Base-by-base conservation (phyloP, 768 basidiomycete genomes). In the Podaxis sp. region DNA sequence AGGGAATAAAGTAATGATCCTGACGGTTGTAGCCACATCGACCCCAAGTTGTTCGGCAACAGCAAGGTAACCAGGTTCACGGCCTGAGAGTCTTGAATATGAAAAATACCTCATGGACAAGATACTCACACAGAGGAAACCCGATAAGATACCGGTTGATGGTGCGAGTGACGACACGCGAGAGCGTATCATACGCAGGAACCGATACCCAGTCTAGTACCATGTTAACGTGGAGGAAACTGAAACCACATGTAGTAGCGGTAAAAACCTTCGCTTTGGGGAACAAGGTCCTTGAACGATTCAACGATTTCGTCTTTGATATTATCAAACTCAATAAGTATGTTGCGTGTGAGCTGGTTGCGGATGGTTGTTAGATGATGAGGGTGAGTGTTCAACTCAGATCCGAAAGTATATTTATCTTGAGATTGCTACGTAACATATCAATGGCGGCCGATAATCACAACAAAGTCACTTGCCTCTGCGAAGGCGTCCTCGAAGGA, bases 131-230 rank as follows among this genome's bases (percentile, higher is more conserved):
- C 2, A 81, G 56, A 2, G 82, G 81, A 30, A 77, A 69, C 0
- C 84, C 85, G 2, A 86, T 79, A 53, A 86, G 81, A 0, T 77
- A 46, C 17, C 84, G 76, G 64, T 80, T 82, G 54, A 69, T 78
- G 2, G 73, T 69, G 46, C 80, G 77, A 36, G 75, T 73, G 13
- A 84, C 68, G 12, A 84, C 67, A 26, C 72, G 63, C 61, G 67
- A 73, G 6, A 76, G 63, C 0, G 58, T 67, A 0, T 71, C 64
- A 4, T 73, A 26, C 2, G 66, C 72, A 0, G 68, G 67, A 7
- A 82, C 58, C 2, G 64, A 65, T 7, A 68, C 68, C 83, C 83
- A 84, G 12, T 78, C 81, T 82, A 42, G n/a, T 6, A 33, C 24
- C 2, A 8, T 11, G 17, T 42, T 15, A 40, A 40, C 6, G 13